Conservation (phyloP, 2,329 filamentous ascomycete genomes). For the Aspergillus ochraceus region DNA sequence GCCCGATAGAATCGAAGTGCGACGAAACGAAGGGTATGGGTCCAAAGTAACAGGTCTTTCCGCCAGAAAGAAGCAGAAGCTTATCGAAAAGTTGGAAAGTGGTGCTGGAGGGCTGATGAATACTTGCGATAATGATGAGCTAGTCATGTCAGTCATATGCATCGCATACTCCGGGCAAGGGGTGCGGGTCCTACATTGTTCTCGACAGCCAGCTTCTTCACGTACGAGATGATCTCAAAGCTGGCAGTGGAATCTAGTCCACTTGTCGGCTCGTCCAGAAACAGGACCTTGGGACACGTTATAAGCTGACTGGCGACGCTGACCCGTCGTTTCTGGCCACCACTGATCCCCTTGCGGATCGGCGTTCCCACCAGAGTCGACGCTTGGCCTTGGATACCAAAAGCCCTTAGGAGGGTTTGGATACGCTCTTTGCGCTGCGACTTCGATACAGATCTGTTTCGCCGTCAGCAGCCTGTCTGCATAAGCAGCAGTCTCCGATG, state of each 20-base stretch:
- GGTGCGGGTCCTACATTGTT: conserved; percentile 56
- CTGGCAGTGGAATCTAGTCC: conserved; percentile 78
- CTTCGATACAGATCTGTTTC: conserved; percentile 50
- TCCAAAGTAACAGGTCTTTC: conserved; percentile 73
- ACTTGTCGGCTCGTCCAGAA: conserved; percentile 81
- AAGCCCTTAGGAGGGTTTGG: conserved; percentile 65
- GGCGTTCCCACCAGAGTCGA: conserved; percentile 77
- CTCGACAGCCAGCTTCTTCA: conserved; percentile 64
- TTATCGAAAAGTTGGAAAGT: conserved; percentile 82
- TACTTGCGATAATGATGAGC: conserved; percentile 77
- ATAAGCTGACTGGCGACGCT: conserved; percentile 80
- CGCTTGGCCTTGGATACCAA: conserved; percentile 70
- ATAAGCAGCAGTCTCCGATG: not conserved
- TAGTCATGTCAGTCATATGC: conserved; percentile 27
- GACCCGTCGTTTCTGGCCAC: conserved; percentile 79
- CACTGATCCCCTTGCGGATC: conserved; percentile 78
- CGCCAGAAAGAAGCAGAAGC: conserved; percentile 69
- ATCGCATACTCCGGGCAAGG: not conserved
- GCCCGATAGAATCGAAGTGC: conserved; percentile 65
- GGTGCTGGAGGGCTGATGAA: conserved; percentile 80
- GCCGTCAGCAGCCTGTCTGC: not conserved
- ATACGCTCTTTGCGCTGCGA: conserved; percentile 64
- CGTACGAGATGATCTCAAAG: conserved; percentile 73
- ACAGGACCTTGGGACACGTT: conserved; percentile 76
- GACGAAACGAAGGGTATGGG: conserved; percentile 55